Base-by-base conservation (phyloP, 2,329 filamentous ascomycete species). In the Leptosphaerulina australis region DNA sequence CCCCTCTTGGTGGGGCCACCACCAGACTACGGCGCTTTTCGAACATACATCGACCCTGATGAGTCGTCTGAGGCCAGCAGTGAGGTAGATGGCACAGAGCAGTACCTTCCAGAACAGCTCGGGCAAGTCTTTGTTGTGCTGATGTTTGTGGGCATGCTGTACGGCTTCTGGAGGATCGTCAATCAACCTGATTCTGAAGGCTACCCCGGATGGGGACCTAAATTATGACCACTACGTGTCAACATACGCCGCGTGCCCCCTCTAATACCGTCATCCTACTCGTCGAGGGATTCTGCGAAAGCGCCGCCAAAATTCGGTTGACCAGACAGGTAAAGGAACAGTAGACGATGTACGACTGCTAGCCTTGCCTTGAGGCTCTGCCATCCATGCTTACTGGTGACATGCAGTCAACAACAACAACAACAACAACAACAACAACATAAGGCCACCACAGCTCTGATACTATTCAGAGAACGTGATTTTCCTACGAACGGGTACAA, bases 1-100 rank as follows among this genome's bases (percentile, higher is more conserved):
- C 69, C 69, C 1, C 62, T 70, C n/a, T 60, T 70, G 1, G 63
- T 64, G 2, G 66, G 66, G 2, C 63, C 65, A 1, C 60, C 62
- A 1, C 63, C 65, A 25, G 55, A 63, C 37, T 71, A 72, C 30
- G 68, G 68, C 40, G 62, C 64, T 30, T 66, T 68, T 44, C 50
- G 52, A 34, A 60, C 63, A 2, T 69, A 64, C 39, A 34, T 55
- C 24, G 62, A 66, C 33, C 53, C 56, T n/a, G 66, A 70, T 26
- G 59, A 55, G 14, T 70, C 67, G 10, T 71, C 69, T 0, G 46
- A 58, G 24, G 57, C 62, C 8, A 71, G 64, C 52, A 71, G 63
- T 51, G 60, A 67, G 37, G 54, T 60, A 10, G 67, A 67, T 31
- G 31, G 45, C 3, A 51, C 57, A 4, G 60, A 63, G 4, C 56